Evolutionary conservation across 2,329 filamentous ascomycete genomes (phyloP), one percentile per base, ranked within the genome.

Genomic region (Thermoascus crustaceus): DNA sequence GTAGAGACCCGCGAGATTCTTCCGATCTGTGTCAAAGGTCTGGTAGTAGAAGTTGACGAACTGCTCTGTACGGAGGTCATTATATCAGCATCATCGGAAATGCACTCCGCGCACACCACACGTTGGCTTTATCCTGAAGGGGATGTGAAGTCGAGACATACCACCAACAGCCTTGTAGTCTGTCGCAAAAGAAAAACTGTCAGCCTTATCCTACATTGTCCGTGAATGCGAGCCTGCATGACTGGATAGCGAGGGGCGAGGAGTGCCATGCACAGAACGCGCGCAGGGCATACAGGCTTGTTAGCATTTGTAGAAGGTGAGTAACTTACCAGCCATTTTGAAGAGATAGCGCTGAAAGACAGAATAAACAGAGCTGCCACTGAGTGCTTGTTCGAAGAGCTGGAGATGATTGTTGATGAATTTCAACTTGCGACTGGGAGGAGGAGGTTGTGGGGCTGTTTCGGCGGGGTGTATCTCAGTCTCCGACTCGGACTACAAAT

Each of bases 1-100:
- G 72, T 95, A 96, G 68, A 95, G 85, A 43, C 66, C 55, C 9
- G 63, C 66, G 27, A 95, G 75, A 34, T 59, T 52, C 37, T 66
- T 64, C 54, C 87, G 81, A 64, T 88, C 73, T 42, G 57, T 45
- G 61, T 94, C 87, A 66, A 95, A 94, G 41, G 79, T 80, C 55
- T 81, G 72, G 75, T 94, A 95, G 78, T 95, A 96, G 72, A 82
- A 89, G 42, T 80, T 59, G 48, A 89, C 81, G 66, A 96, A 95
- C 67, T 93, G 76, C 62, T 81, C 88, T 95, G 57, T 54, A 40
- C 39, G 51, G 48, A 25, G 16, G 30, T 11, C 32, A 18, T 17
- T 40, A 17, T 10, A 22, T 34, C 18, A 34, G 31, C 10, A 24
- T 9, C 13, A 13, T 3, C 21, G n/a, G n/a, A n/a, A 17, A 17